A percentile compares a stretch with the other conserved stretches of the same genome.
These are phyloP conservation scores for Mortierella claussenii DNA, from an alignment of 192 early-diverging fungal genomes.

Conservation along the genomic window DNA sequence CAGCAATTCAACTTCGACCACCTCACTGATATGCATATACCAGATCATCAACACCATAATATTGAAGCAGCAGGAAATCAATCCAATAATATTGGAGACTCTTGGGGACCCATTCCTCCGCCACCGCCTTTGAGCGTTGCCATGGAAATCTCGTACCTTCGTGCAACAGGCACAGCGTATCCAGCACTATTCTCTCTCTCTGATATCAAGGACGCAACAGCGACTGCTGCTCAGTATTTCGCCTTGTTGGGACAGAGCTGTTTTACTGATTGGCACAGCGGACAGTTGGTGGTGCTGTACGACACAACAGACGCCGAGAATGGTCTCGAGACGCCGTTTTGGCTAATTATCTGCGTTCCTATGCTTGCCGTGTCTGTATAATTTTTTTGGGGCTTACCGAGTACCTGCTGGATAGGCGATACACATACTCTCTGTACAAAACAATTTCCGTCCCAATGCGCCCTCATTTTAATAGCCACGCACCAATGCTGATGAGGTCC, in stretches of 20 bases:
- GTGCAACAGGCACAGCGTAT: no score
- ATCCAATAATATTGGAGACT: no score
- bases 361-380: not conserved
- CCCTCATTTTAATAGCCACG: not conserved
- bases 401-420: conserved; percentile 2
- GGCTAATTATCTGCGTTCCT: not conserved
- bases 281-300: not conserved
- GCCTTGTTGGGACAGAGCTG: not conserved
- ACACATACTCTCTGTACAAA: conserved; percentile 6
- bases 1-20: no score
- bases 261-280: not conserved
- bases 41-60: no score
- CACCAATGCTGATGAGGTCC: conserved; percentile 16
- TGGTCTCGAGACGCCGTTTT: conserved; percentile 4
- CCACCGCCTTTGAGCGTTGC: no score
- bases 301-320: not conserved
- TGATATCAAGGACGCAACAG: not conserved
- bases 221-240: not conserved
- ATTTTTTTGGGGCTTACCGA: not conserved
- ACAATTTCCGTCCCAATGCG: not conserved
- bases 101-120: no score
- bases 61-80: no score
- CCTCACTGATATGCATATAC: no score
- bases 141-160: no score
- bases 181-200: no score